Evolutionary conservation across 108 stramenopile genomes (phyloP), one percentile per base, ranked within the genome.

Genomic region (Fistulifera pelliculosa): DNA sequence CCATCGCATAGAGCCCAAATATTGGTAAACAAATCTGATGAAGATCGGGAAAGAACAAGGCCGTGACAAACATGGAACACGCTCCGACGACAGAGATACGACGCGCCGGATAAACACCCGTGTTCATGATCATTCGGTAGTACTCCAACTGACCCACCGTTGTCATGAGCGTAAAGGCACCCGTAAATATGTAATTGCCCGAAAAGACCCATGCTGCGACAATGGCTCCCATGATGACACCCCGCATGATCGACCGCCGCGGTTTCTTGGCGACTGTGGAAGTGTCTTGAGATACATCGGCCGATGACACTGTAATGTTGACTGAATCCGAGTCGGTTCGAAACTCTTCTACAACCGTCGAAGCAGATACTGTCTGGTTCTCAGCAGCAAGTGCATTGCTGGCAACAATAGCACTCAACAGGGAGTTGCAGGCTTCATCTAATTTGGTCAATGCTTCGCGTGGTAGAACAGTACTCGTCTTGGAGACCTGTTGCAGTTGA

Each of bases 51-150:
- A 74, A 75, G 59, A 86, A 83, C 19, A 81, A 52, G 40, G 87
- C 87, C 55, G 91, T 87, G 25, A 93, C 38, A 64, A 92, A 97
- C 76, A 92, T 93, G 41, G 81, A 70, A 49, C 68, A 69, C 10
- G 94, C 86, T 1, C 94, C 84, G 47, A 87, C 49, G 17, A 94
- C 83, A 38, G 77, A 78, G 26, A 98, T 95, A 22, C 90, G 62
- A n/a, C 94, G 67, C 7, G 96, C 94, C 8, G 96, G 93, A 69
- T 83, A 86, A 25, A 94, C 90, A 6, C 94, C 94, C 14, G 87
- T 73, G 60, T 76, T 76, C 77, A 93, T 91, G 40, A 91, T 85
- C 90, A 95, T 95, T n/a, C 95, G 75, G 67, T 93, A 98, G 68
- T 96, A 98, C 74, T 96, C 94, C 28, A 93, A 75, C 64, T 95